A percentile compares a stretch with the other conserved stretches of the same genome.
These are phyloP conservation scores for Lodderomyces pseudojiufengensis DNA, from an alignment of 1,139 yeast species.

Conservation along the genomic window DNA sequence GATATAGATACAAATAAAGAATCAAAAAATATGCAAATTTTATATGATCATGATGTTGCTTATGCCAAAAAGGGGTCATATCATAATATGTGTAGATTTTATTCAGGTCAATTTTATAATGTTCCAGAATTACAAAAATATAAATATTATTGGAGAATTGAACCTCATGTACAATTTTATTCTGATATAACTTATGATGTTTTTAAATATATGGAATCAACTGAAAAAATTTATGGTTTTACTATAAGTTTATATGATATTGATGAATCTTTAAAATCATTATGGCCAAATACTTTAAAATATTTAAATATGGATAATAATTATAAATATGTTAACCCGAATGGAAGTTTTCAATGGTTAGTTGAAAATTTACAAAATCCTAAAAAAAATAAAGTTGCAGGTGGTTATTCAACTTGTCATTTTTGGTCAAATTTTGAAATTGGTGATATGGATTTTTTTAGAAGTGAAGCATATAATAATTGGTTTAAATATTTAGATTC, in stretches of 20 bases:
- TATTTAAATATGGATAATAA: slow-evolving; percentile 56
- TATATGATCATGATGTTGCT: slow-evolving; percentile 50
- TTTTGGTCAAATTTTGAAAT: slow-evolving; percentile 88
- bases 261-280: slow-evolving; percentile 54
- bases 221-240: slow-evolving; percentile 66
- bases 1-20: slow-evolving; percentile 47
- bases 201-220: slow-evolving; percentile 66
- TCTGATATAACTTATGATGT: slow-evolving; percentile 72
- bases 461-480: slow-evolving; percentile 59
- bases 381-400: slow-evolving; percentile 44
- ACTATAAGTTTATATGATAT: slow-evolving; percentile 66
- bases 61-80: slow-evolving; percentile 64
- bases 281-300: slow-evolving; percentile 68
- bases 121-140: slow-evolving; percentile 52
- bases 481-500: slow-evolving; percentile 66
- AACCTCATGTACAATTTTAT: slow-evolving; percentile 68
- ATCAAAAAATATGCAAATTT: slow-evolving; percentile 31
- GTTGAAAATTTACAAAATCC: slow-evolving; percentile 64
- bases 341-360: slow-evolving; percentile 70
- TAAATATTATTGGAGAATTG: slow-evolving; percentile 74
- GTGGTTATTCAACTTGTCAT: slow-evolving; percentile 81
- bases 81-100: slow-evolving; percentile 67
- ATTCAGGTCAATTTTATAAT: slow-evolving; percentile 60
- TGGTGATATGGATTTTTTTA: slow-evolving; percentile 75
- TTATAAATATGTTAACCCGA: slow-evolving; percentile 52